Evolutionary conservation across 768 basidiomycete species (phyloP).

Genomic region (Pisolithus sp.): DNA sequence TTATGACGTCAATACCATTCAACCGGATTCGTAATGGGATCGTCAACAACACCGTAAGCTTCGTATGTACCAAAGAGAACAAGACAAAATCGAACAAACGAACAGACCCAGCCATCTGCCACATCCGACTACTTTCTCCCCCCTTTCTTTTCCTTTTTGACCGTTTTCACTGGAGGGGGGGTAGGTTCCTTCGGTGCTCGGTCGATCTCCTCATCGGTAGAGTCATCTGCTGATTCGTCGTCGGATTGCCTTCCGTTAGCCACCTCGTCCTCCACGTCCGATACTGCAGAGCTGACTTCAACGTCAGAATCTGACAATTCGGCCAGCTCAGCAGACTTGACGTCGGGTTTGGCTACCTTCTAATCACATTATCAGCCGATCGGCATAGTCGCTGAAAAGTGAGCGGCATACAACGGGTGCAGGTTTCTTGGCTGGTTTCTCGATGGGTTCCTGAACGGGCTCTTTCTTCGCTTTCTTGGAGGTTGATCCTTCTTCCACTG

Average conservation of each 20-base stretch:
- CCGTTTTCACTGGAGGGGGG: conserved; percentile 23
- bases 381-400: conserved; percentile 2
- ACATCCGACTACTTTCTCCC: conserved; percentile 17
- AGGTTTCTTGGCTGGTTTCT: conserved; percentile 23
- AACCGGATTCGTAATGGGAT: conserved; percentile 7
- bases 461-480: conserved; percentile 27
- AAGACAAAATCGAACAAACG: neutral
- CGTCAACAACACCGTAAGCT: conserved; percentile 21
- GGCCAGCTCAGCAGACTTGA: conserved; percentile 21
- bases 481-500: conserved; percentile 40
- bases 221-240: conserved; percentile 29
- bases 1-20: neutral
- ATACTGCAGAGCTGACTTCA: conserved; percentile 13
- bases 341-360: conserved; percentile 19
- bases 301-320: conserved; percentile 28
- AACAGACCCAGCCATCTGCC: neutral
- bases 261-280: conserved; percentile 20
- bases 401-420: conserved; percentile 12
- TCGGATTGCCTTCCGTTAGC: conserved; percentile 18
- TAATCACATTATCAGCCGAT: conserved; percentile 13
- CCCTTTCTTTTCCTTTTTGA: conserved; percentile 23
- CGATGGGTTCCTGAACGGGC: conserved; percentile 27
- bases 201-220: conserved; percentile 17
- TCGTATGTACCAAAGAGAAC: conserved; percentile 17
- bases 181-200: conserved; percentile 26